Conservation (phyloP, 1,284 basidiomycete species). For the Moniliophthora roreri region DNA sequence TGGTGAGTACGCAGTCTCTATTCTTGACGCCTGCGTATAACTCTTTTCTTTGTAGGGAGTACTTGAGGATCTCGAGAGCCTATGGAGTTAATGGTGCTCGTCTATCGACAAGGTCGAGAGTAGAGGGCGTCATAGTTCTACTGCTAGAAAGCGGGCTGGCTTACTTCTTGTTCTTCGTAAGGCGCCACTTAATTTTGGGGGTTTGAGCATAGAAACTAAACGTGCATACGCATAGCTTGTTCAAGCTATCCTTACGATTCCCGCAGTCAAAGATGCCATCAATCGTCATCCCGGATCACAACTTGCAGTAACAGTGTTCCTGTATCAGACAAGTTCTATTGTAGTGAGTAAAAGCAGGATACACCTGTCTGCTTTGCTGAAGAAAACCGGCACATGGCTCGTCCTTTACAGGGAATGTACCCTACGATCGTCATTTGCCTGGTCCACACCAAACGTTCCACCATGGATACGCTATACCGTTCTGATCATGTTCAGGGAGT, state of each 20-base stretch:
- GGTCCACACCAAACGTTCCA: background rate
- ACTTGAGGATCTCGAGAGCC: background rate
- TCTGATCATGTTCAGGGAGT: background rate
- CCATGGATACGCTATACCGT: background rate
- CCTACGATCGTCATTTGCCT: constrained; percentile 8
- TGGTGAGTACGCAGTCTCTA: background rate
- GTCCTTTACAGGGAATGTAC: constrained; percentile 1
- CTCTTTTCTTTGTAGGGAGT: background rate
- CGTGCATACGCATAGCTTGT: no score
- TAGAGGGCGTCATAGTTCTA: constrained; percentile 4
- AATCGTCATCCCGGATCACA: background rate
- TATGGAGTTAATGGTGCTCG: background rate
- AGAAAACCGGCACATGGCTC: no score
- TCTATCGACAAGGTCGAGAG: background rate
- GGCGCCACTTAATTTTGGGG: no score
- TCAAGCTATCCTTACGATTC: background rate
- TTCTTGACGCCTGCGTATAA: no score
- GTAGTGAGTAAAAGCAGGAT: background rate
- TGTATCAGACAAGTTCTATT: background rate
- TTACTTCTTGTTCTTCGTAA: constrained; percentile 13
- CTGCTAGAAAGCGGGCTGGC: constrained; percentile 9
- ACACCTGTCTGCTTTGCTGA: no score
- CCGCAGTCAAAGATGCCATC: background rate
- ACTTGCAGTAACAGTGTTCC: constrained; percentile 6
- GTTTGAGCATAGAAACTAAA: no score